Base-by-base conservation (phyloP, 176 grass and related monocot species). In the Oryza australiensis region DNA sequence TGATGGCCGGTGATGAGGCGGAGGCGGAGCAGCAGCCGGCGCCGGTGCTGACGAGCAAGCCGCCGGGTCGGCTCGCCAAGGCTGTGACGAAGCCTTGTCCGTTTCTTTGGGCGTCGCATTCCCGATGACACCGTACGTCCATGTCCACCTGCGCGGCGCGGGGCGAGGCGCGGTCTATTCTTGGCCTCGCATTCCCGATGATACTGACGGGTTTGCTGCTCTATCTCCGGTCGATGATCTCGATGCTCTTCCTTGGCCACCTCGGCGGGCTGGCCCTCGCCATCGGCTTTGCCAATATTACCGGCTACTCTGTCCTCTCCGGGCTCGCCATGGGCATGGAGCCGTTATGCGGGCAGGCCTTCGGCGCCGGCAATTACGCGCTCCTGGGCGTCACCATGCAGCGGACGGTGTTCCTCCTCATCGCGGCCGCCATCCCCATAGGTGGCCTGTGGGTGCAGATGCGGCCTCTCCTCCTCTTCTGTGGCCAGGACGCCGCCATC, bases 311-410 rank as follows among this genome's bases (percentile, higher is more conserved):
- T 4, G 94, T 97, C 6, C 91, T 97, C 64, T 93, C 94, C 46
- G 94, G 94, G 1, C 76, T 97, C 7, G 94, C 94, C 68, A 97
- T 93, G 94, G 94, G 94, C 29, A 93, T 97, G 94, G 94, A 97
- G 26, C 94, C 94, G 0, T 93, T 97, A 7, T 97, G 94, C 18
- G 94, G 94, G 0, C 94, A 97, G 79, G 94, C 91, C 16, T 93
- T 89, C 81, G 94, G 94, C 24, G 94, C 91, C 0, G 83, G 85
- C 20, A 68, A 90, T 14, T 78, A 74, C 86, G 33, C 28, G 30
- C 86, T 97, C 22, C 86, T 97, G 59, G 86, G 94, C 3, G 43
- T 93, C 83, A 90, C 91, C 46, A 78, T 89, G 75, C 94, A 97
- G 85, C 67, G 91, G 15, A 91, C 91, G 28, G 83, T 97, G 76